Base-by-base conservation (phyloP, 1,139 yeast genomes). In the Blastobotrys elegans region DNA sequence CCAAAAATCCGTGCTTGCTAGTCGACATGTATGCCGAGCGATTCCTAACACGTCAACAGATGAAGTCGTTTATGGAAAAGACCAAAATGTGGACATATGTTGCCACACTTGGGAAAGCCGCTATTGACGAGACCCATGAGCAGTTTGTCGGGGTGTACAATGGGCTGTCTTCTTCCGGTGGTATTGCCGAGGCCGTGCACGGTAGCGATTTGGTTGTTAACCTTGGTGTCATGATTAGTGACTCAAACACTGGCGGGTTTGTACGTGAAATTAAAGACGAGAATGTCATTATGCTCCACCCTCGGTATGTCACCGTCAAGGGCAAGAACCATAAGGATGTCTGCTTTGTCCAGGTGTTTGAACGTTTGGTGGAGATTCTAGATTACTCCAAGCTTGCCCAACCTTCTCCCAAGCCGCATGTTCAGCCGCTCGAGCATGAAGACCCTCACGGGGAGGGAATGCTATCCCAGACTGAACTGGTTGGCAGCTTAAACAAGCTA, bases 21-120 rank as follows among this genome's bases (percentile, higher is more conserved):
- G 84, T 77, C 11, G 96, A 88, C 61, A 74, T 80, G 14, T 72
- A 84, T 50, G 73, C 82, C 13, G 76, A 79, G 49, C 74, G 92
- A 51, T 80, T 75, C 56, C 72, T 73, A 17, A 68, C 69, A 32
- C 69, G 73, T 30, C 58, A 62, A 1, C 55, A 65, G 13, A 67
- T 82, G 39, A 70, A 72, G 50, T 54, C 67, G 26, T 69, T 87
- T 34, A 72, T 84, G 20, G 63, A 69, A 6, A 61, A 62, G 43
- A 68, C 80, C 11, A 57, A 69, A 17, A 63, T 79, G 47, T 74
- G 75, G 53, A 68, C 73, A 46, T 75, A 66, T 57, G 67, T 75
- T 20, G 70, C 82, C 1, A 65, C 66, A 26, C 63, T 75, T 65
- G 80, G 84, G 59, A 68, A 79, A 71, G 74, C 80, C 1, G 67